These are phyloP conservation scores for Aspergillus tamarii DNA, from an alignment of 2,329 filamentous ascomycete genomes.

Conservation along the genomic window DNA sequence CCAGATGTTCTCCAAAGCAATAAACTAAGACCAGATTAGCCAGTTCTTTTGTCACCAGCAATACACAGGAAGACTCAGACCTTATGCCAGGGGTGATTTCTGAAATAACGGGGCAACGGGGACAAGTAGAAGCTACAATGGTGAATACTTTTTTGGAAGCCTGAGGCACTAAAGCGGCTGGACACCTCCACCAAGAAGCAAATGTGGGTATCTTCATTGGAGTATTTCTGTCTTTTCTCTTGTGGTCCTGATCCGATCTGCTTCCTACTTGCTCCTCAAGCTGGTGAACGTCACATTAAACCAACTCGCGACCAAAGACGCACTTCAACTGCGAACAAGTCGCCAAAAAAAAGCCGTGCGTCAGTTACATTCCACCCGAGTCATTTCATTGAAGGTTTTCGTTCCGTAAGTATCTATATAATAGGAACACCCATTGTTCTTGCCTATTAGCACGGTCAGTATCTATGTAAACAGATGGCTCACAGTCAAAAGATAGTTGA, in stretches of 20 bases:
- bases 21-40: background rate
- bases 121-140: background rate
- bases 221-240: constrained; percentile 2
- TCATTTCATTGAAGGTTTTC: background rate
- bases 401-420: background rate
- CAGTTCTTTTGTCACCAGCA: background rate
- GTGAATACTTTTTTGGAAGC: background rate
- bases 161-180: constrained; percentile 16
- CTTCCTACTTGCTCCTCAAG: background rate
- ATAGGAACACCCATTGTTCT: background rate
- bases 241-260: background rate
- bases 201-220: constrained; percentile 2
- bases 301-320: background rate
- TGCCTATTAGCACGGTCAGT: background rate
- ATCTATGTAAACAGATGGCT: background rate
- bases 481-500: background rate
- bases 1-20: background rate
- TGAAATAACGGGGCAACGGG: background rate
- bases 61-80: background rate
- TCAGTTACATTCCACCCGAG: background rate
- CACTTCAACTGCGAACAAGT: background rate
- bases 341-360: background rate
- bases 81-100: background rate
- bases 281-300: background rate
- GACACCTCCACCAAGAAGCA: constrained; percentile 10